A percentile compares a stretch with the other conserved stretches of the same genome.
Conservation (phyloP, 1,284 basidiomycete species). For the Puccinia hordei region DNA sequence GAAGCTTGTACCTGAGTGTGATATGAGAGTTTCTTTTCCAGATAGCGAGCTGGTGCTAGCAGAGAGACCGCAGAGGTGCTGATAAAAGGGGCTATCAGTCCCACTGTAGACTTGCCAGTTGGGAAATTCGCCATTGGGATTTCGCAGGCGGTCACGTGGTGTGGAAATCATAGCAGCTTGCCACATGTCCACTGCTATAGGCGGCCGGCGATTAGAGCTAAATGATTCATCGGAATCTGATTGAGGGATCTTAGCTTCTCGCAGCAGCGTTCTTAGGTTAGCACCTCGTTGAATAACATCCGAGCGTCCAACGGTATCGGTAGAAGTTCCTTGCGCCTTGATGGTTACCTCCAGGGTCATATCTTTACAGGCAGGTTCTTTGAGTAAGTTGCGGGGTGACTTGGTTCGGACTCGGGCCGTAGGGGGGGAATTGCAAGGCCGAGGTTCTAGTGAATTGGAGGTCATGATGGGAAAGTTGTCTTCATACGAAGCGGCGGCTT, state of each 20-base stretch:
- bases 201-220: neutral
- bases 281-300: slow-evolving; percentile 17
- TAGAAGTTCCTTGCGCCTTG: neutral
- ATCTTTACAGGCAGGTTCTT: neutral
- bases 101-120: slow-evolving; percentile 30
- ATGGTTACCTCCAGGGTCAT: neutral
- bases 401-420: neutral
- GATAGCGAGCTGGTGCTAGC: slow-evolving; percentile 26
- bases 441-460: slow-evolving; percentile 9
- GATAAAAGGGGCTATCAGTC: slow-evolving; percentile 30
- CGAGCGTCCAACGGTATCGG: neutral
- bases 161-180: slow-evolving; percentile 37
- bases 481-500: neutral
- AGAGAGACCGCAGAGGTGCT: slow-evolving; percentile 9
- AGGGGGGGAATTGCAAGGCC: neutral
- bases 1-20: neutral
- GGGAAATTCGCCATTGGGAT: neutral
- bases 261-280: slow-evolving; percentile 29
- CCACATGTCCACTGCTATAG: slow-evolving; percentile 34
- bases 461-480: neutral
- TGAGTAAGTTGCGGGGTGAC: neutral
- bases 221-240: slow-evolving; percentile 17
- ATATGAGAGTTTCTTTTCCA: slow-evolving; percentile 13
- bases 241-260: slow-evolving; percentile 40
- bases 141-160: slow-evolving; percentile 34